These are phyloP conservation scores for Penicillium verrucosum DNA, from an alignment of 2,329 filamentous ascomycete genomes.

Conservation along the genomic window DNA sequence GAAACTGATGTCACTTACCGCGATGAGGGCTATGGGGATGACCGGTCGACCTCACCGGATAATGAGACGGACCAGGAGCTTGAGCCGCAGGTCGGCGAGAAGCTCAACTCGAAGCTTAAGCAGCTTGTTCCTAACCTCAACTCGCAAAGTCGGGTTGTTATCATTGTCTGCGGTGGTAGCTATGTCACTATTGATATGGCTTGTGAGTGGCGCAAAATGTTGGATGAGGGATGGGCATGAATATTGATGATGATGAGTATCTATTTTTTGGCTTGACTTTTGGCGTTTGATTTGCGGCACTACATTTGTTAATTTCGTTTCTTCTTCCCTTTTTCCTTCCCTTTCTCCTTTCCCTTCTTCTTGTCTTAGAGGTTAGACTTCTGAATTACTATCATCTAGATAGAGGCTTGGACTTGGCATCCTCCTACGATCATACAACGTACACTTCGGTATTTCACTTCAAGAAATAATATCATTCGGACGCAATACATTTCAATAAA, in stretches of 20 bases:
- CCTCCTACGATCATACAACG: background rate
- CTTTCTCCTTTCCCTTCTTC: background rate
- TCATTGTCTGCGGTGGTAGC: constrained; percentile 79
- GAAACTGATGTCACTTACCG: constrained; percentile 13
- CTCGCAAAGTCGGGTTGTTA: constrained; percentile 68
- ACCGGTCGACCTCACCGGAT: constrained; percentile 30
- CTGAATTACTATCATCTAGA: background rate
- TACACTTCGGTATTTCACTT: background rate
- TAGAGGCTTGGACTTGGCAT: background rate
- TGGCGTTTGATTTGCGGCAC: constrained; percentile 4
- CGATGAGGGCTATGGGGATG: constrained; percentile 38
- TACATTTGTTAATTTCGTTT: background rate
- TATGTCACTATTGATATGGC: constrained; percentile 63
- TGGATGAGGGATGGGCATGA: constrained; percentile 40
- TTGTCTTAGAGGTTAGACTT: background rate
- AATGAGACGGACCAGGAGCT: constrained; percentile 25
- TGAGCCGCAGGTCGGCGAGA: constrained; percentile 14
- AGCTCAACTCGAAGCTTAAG: constrained; percentile 50
- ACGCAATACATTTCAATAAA: background rate
- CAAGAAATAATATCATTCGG: background rate
- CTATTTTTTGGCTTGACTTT: background rate
- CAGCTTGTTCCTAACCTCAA: constrained; percentile 62
- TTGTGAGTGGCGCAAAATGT: constrained; percentile 52
- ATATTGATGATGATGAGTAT: constrained; percentile 3
- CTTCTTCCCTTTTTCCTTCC: background rate